Evolutionary conservation across 306 rosid species (phyloP).

Genomic region (Echinosophora koreensis): DNA sequence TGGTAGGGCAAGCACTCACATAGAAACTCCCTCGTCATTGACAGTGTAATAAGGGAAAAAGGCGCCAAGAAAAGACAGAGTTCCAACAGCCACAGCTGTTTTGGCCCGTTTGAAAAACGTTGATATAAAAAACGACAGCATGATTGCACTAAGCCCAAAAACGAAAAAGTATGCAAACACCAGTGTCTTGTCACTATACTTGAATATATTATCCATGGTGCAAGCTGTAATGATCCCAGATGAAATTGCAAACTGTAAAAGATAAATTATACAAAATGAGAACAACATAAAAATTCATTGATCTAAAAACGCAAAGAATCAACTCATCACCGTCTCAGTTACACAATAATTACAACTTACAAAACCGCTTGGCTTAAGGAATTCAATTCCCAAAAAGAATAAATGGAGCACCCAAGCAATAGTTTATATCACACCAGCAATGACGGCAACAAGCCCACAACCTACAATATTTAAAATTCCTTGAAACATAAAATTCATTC

Average conservation of each 20-base stretch:
- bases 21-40: slow-evolving; percentile 75
- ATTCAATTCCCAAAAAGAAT: slow-evolving; percentile 17
- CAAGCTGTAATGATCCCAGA: slow-evolving; percentile 83
- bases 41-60: slow-evolving; percentile 94
- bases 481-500: neutral
- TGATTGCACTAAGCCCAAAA: slow-evolving; percentile 94
- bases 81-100: slow-evolving; percentile 99
- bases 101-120: slow-evolving; percentile 91
- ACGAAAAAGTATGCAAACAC: slow-evolving; percentile 90
- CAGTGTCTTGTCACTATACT: slow-evolving; percentile 91
- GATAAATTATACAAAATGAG: slow-evolving; percentile 51
- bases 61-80: slow-evolving; percentile 84
- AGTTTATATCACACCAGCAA: slow-evolving; percentile 24
- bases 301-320: slow-evolving; percentile 31
- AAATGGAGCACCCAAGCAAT: slow-evolving; percentile 22
- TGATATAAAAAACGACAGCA: slow-evolving; percentile 89
- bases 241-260: slow-evolving; percentile 85
- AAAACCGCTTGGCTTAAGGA: slow-evolving; percentile 16
- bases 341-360: slow-evolving; percentile 11
- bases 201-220: slow-evolving; percentile 86
- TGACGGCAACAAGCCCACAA: slow-evolving; percentile 1
- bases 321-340: slow-evolving; percentile 16
- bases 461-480: neutral
- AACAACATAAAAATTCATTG: slow-evolving; percentile 33
- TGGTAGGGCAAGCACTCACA: slow-evolving; percentile 63